These are phyloP conservation scores for Exophiala viscosa DNA, from an alignment of 2,329 filamentous ascomycete genomes.

Conservation along the genomic window DNA sequence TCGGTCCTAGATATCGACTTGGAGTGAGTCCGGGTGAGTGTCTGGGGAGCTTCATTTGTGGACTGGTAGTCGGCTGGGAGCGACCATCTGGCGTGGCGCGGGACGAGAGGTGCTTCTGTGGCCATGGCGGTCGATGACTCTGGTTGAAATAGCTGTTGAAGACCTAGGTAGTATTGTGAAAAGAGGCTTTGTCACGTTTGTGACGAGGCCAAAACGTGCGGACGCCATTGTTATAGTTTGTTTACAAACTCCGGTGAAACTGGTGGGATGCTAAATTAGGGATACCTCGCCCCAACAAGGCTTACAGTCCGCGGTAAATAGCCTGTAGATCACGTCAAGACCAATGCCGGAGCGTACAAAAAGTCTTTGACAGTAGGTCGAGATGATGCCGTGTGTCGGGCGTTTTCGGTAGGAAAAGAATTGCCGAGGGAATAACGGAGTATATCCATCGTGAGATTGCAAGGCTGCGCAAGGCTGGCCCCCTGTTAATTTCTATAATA, in stretches of 20 bases:
- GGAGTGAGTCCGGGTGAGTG: background rate
- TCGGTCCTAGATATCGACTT: slow-evolving; percentile 2
- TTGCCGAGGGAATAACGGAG: no score
- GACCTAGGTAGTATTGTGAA: no score
- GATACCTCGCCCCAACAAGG: no score
- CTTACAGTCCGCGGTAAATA: no score
- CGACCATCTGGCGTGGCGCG: slow-evolving; percentile 3
- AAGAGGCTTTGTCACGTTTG: background rate
- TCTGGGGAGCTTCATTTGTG: background rate
- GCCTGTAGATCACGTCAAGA: no score
- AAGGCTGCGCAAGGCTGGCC: slow-evolving; percentile 1
- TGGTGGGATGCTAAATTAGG: no score
- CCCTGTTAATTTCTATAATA: background rate
- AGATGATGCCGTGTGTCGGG: no score
- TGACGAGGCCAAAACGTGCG: background rate
- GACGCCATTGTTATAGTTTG: background rate
- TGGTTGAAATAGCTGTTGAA: no score
- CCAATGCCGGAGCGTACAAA: no score
- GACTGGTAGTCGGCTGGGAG: slow-evolving; percentile 4
- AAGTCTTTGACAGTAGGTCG: no score
- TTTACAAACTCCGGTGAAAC: no score
- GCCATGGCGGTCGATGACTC: slow-evolving; percentile 3
- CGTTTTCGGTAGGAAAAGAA: no score
- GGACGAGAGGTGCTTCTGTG: slow-evolving; percentile 11
- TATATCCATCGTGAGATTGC: background rate